A percentile compares a stretch with the other conserved stretches of the same genome.
Conservation (phyloP, 257 asterid genomes). For the Plantago major region DNA sequence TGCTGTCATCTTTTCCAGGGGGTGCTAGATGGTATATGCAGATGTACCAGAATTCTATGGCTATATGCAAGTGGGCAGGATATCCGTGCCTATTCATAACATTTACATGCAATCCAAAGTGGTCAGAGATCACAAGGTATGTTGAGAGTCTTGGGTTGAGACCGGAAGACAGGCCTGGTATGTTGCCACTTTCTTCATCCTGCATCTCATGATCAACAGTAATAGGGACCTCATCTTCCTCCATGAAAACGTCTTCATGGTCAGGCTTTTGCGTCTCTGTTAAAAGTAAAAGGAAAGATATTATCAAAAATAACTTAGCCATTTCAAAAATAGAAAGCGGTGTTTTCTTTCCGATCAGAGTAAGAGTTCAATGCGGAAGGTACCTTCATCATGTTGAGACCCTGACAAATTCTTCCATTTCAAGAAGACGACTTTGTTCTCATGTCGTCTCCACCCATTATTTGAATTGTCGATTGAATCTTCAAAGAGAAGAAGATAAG, state of each 20-base stretch:
- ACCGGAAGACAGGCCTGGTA: too few relatives aligned
- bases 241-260: slow-evolving; percentile 91
- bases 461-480: slow-evolving; percentile 36
- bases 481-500: slow-evolving; percentile 40
- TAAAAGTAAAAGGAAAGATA: slow-evolving; percentile 18
- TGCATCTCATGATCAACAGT: slow-evolving; percentile 47
- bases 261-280: slow-evolving; percentile 66
- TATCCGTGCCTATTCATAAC: too few relatives aligned
- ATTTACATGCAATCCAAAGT: too few relatives aligned
- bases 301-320: background rate
- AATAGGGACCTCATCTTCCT: slow-evolving; percentile 63
- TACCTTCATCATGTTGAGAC: slow-evolving; percentile 92
- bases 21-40: too few relatives aligned
- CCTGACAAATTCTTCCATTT: slow-evolving; percentile 99
- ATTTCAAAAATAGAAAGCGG: background rate
- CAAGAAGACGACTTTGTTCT: slow-evolving; percentile 83
- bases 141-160: too few relatives aligned
- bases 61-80: too few relatives aligned
- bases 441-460: slow-evolving; percentile 53
- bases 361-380: slow-evolving; percentile 1
- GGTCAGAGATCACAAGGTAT: too few relatives aligned
- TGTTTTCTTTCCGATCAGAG: background rate
- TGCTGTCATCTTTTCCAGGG: too few relatives aligned
- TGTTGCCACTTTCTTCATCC: slow-evolving; percentile 50
- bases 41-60: too few relatives aligned